phyloP scores from a whole-genome alignment of 805 yeast species.

The Hermanozyma aechmeae region DNA sequence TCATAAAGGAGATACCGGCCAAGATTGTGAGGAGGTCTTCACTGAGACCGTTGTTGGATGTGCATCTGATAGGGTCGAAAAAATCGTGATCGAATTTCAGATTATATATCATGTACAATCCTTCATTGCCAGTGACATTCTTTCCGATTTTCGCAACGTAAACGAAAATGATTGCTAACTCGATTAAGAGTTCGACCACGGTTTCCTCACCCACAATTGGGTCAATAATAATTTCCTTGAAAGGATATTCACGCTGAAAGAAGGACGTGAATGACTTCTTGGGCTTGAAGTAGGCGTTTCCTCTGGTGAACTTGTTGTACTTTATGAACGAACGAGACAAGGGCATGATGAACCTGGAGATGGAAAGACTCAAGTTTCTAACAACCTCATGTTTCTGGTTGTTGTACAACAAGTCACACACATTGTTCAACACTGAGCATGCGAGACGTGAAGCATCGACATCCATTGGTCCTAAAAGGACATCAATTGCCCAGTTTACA shows the following conservation, averaged over 20 bases:
- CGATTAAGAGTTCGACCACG: slow-evolving; percentile 65
- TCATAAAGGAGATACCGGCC: slow-evolving; percentile 40
- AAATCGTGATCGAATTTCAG: slow-evolving; percentile 22
- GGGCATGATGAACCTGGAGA: slow-evolving; percentile 46
- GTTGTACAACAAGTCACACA: slow-evolving; percentile 31
- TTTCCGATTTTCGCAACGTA: slow-evolving; percentile 44
- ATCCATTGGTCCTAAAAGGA: slow-evolving; percentile 42
- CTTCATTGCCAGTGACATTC: slow-evolving; percentile 30
- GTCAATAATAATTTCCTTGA: slow-evolving; percentile 56
- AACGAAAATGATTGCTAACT: slow-evolving; percentile 53
- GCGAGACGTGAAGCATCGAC: slow-evolving; percentile 58
- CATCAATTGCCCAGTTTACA: slow-evolving; percentile 50
- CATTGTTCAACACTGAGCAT: slow-evolving; percentile 45
- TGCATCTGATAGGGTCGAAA: slow-evolving; percentile 33
- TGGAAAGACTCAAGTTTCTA: slow-evolving; percentile 33
- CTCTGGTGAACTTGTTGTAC: slow-evolving; percentile 41
- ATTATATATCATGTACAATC: slow-evolving; percentile 27
- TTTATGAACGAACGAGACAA: slow-evolving; percentile 42
- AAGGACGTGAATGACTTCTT: slow-evolving; percentile 58
- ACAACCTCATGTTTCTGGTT: slow-evolving; percentile 17
- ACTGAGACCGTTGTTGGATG: slow-evolving; percentile 31
- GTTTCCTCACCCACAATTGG: slow-evolving; percentile 62
- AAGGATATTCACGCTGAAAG: slow-evolving; percentile 64
- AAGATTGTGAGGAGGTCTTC: slow-evolving; percentile 36
- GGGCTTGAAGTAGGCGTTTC: slow-evolving; percentile 40